Evolutionary conservation across 1,284 basidiomycete species (phyloP).

Genomic region (Psilocybe mexicana): DNA sequence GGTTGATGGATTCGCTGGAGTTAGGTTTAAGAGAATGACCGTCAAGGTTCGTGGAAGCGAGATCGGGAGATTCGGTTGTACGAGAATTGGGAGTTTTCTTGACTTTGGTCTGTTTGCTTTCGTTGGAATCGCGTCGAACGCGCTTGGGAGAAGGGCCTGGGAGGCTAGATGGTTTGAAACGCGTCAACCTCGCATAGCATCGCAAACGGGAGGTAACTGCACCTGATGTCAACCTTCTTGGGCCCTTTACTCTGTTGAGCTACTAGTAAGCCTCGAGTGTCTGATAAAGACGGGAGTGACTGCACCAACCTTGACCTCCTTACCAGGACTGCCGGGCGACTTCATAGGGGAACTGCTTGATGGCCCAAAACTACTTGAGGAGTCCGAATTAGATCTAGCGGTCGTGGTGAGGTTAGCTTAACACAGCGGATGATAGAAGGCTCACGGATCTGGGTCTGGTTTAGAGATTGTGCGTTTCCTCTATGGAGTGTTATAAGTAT

Average conservation of each 20-base stretch:
- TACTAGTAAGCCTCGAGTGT: no score
- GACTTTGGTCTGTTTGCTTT: slow-evolving; percentile 25
- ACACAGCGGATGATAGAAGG: not conserved
- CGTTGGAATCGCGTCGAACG: slow-evolving; percentile 30
- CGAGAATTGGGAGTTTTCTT: slow-evolving; percentile 30
- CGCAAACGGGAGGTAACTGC: not conserved
- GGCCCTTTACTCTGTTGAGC: slow-evolving; percentile 23
- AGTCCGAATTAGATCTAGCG: slow-evolving; percentile 13
- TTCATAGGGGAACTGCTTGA: slow-evolving; percentile 11
- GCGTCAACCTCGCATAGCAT: not conserved
- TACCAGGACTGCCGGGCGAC: slow-evolving; percentile 14
- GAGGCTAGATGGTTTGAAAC: slow-evolving; percentile 13
- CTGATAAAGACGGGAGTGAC: no score
- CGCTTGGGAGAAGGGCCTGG: slow-evolving; percentile 32
- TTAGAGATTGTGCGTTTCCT: slow-evolving; percentile 20
- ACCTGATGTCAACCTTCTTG: slow-evolving; percentile 46
- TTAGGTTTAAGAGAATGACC: slow-evolving; percentile 24
- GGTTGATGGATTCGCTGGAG: not conserved
- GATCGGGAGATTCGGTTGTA: slow-evolving; percentile 30
- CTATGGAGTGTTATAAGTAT: slow-evolving; percentile 10
- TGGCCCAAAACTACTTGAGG: slow-evolving; percentile 14
- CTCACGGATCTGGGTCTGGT: slow-evolving; percentile 11
- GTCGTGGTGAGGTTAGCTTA: not conserved
- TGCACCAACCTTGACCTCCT: slow-evolving; percentile 14
- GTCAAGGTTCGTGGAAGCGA: slow-evolving; percentile 26